Evolutionary conservation across 768 basidiomycete species (phyloP).

Genomic region (Pleurotus pulmonarius): DNA sequence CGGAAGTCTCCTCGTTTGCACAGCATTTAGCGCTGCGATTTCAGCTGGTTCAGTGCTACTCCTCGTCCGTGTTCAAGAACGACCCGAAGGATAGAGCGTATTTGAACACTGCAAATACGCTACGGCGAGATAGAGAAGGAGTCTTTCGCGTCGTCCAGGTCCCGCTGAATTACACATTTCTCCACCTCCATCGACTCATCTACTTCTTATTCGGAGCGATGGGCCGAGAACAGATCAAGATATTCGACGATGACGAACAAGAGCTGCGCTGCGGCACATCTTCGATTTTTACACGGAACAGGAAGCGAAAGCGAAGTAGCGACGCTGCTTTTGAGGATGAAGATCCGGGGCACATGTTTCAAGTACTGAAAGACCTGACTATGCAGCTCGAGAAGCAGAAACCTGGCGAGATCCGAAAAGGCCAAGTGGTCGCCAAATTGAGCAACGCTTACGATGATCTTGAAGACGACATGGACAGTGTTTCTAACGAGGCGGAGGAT

Average conservation of each 20-base stretch:
- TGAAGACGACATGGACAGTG: not conserved
- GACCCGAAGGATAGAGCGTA: not conserved
- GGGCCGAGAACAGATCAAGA: conserved; percentile 12
- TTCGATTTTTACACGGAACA: not conserved
- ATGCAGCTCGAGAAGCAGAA: not conserved
- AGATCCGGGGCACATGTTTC: conserved; percentile 1
- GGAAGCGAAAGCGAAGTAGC: conserved; percentile 4
- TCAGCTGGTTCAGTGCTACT: conserved; percentile 7
- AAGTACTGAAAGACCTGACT: not conserved
- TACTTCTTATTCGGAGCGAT: conserved; percentile 51
- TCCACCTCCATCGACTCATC: conserved; percentile 59
- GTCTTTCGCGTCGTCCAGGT: conserved; percentile 66
- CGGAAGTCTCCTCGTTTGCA: conserved; percentile 6
- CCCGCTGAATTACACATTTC: conserved; percentile 66
- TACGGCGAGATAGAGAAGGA: conserved; percentile 20
- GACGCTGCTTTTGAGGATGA: conserved; percentile 1
- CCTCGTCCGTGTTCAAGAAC: not conserved
- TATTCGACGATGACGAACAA: conserved; percentile 2
- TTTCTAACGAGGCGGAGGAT: conserved; percentile 16
- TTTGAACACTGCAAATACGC: not conserved
- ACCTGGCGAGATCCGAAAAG: conserved; percentile 1
- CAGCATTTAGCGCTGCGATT: conserved; percentile 12
- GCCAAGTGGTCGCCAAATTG: not conserved
- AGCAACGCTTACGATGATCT: not conserved
- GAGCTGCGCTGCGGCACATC: not conserved